A percentile compares a stretch with the other conserved stretches of the same genome.
phyloP scores from a whole-genome alignment of 345 rosid species.

The Syzygium oleosum region DNA sequence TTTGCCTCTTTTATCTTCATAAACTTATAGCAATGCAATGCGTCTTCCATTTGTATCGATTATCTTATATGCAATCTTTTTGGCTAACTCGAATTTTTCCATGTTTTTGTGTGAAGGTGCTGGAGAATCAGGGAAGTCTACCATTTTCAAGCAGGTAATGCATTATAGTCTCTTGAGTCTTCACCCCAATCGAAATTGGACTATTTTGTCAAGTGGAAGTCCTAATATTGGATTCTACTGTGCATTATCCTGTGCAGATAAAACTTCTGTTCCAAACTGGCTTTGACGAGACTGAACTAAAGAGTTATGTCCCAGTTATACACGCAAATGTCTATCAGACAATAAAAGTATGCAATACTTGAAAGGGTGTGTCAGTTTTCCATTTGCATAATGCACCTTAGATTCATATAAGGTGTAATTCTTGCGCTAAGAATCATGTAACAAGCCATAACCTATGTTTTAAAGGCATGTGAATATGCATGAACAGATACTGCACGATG shows the following conservation, averaged over 20 bases:
- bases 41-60: neutral
- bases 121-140: slow-evolving; percentile 99
- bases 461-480: slow-evolving; percentile 9
- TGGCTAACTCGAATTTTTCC: neutral
- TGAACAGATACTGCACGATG: slow-evolving; percentile 78
- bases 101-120: slow-evolving; percentile 47
- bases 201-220: neutral
- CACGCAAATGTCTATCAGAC: slow-evolving; percentile 98
- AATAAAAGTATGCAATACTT: slow-evolving; percentile 90
- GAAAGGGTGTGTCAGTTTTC: slow-evolving; percentile 72
- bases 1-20: neutral
- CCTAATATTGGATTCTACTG: neutral
- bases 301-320: slow-evolving; percentile 83
- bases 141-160: slow-evolving; percentile 96
- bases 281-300: slow-evolving; percentile 79
- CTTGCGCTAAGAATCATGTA: neutral
- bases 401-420: neutral
- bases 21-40: neutral
- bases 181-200: neutral
- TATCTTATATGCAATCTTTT: neutral
- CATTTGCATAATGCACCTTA: slow-evolving; percentile 16
- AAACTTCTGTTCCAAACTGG: slow-evolving; percentile 98
- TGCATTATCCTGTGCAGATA: slow-evolving; percentile 40
- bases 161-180: neutral
- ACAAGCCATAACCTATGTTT: neutral